phyloP scores from a whole-genome alignment of 2,329 filamentous ascomycete genomes.

The Capronia epimyces region DNA sequence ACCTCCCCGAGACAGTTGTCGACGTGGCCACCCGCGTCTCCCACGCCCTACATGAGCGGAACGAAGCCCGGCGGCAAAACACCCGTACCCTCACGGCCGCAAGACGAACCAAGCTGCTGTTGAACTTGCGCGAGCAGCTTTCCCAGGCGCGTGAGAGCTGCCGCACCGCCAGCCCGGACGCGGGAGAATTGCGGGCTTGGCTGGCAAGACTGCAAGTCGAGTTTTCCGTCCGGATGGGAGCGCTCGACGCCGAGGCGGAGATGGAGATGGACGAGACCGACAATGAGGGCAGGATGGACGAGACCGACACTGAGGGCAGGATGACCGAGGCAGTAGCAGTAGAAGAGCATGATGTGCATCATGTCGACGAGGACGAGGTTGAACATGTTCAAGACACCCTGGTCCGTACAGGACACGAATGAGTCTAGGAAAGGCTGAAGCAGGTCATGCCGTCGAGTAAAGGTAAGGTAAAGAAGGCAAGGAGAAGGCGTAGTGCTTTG shows the following conservation, averaged over 20 bases:
- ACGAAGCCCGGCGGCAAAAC: constrained; percentile 54
- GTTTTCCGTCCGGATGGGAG: constrained; percentile 66
- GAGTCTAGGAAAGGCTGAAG: too few species aligned
- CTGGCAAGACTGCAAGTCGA: constrained; percentile 65
- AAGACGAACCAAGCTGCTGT: constrained; percentile 65
- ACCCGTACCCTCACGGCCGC: constrained; percentile 56
- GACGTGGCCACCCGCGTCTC: constrained; percentile 63
- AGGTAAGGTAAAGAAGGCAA: too few species aligned
- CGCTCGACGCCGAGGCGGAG: constrained; percentile 48
- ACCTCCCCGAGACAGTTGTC: constrained; percentile 64
- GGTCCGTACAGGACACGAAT: too few species aligned
- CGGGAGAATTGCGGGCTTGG: constrained; percentile 58
- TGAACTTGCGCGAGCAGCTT: constrained; percentile 68
- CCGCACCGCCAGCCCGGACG: constrained; percentile 38
- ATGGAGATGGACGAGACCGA: not conserved
- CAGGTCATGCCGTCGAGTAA: too few species aligned
- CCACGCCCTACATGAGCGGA: constrained; percentile 53
- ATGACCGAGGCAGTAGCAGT: not conserved
- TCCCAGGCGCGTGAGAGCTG: constrained; percentile 52
- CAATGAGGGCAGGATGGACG: not conserved
- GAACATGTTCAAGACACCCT: not conserved
- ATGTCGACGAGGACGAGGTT: not conserved
- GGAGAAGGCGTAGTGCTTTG: too few species aligned
- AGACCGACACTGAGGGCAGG: not conserved
- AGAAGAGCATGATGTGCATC: not conserved